Evolutionary conservation across 129 eudicot genomes (phyloP).

Genomic region (Lactuca saligna): DNA sequence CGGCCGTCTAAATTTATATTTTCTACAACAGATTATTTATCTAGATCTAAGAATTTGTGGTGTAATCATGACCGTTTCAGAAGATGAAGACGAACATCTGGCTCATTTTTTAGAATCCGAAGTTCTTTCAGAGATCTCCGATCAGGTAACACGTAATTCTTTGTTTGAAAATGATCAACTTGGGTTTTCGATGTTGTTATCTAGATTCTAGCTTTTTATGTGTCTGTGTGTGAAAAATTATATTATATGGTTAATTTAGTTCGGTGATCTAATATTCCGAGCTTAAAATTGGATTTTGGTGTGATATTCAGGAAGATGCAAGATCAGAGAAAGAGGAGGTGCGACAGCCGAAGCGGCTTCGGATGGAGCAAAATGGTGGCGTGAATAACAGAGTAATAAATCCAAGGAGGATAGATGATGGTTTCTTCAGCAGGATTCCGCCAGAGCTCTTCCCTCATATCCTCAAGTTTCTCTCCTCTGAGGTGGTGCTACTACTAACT

Average conservation of each 20-base stretch:
- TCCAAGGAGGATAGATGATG: conserved; percentile 64
- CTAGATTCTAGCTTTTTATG: conserved; percentile 6
- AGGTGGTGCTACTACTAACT: conserved; percentile 43
- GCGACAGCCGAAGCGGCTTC: conserved; percentile 47
- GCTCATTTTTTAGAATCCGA: conserved; percentile 78
- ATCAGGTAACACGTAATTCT: conserved; percentile 41
- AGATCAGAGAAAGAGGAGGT: conserved; percentile 39
- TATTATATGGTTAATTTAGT: background rate
- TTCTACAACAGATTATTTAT: background rate
- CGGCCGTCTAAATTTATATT: conserved; percentile 8
- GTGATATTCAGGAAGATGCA: conserved; percentile 35
- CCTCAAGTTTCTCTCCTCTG: conserved; percentile 91
- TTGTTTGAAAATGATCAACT: background rate
- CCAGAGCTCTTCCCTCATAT: conserved; percentile 81
- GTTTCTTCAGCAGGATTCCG: conserved; percentile 65
- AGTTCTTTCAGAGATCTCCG: conserved; percentile 64
- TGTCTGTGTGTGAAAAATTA: background rate
- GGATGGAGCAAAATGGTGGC: conserved; percentile 42
- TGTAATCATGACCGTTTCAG: conserved; percentile 43
- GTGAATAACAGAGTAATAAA: conserved; percentile 17
- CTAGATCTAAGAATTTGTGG: conserved; percentile 4
- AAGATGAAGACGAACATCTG: conserved; percentile 72
- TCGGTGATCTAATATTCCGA: conserved; percentile 4
- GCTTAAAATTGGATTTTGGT: conserved; percentile 14
- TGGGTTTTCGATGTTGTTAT: background rate